Evolutionary conservation across 2,329 filamentous ascomycete genomes (phyloP).

Genomic region (Diaporthe eres): DNA sequence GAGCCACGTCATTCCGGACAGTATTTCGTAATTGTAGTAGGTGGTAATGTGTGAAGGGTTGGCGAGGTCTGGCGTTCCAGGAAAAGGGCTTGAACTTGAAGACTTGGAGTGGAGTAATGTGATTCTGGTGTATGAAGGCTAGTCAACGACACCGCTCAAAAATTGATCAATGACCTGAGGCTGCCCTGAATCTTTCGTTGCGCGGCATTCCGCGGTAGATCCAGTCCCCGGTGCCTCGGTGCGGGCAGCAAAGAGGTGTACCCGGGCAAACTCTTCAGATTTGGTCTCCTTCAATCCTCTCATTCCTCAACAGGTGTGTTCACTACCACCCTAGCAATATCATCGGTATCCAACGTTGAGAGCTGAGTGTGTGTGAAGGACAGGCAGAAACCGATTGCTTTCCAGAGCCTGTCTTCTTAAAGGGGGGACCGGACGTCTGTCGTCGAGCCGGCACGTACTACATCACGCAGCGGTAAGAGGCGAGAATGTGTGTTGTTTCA

Average conservation of each 20-base stretch:
- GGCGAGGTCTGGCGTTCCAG: not conserved
- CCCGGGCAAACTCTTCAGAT: too few species aligned
- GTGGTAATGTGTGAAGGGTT: not conserved
- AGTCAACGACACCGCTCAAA: not conserved
- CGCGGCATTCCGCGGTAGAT: too few species aligned
- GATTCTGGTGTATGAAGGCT: too few species aligned
- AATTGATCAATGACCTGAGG: not conserved
- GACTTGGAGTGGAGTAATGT: not conserved
- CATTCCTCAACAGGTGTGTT: too few species aligned
- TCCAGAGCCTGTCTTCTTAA: not conserved
- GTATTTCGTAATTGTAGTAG: conserved; percentile 40
- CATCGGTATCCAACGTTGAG: not conserved
- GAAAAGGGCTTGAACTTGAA: not conserved
- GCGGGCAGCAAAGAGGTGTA: too few species aligned
- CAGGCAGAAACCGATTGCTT: too few species aligned
- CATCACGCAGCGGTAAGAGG: not conserved
- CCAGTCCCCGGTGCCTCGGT: too few species aligned
- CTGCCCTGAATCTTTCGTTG: too few species aligned
- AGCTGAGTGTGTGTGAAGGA: too few species aligned
- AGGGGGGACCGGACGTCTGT: not conserved
- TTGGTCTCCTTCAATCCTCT: too few species aligned
- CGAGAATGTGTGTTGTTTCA: not conserved
- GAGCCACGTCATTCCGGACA: conserved; percentile 53
- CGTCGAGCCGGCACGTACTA: not conserved
- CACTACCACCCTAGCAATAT: not conserved